phyloP scores from a whole-genome alignment of 2,329 filamentous ascomycete species.

The Exserohilum turcica region DNA sequence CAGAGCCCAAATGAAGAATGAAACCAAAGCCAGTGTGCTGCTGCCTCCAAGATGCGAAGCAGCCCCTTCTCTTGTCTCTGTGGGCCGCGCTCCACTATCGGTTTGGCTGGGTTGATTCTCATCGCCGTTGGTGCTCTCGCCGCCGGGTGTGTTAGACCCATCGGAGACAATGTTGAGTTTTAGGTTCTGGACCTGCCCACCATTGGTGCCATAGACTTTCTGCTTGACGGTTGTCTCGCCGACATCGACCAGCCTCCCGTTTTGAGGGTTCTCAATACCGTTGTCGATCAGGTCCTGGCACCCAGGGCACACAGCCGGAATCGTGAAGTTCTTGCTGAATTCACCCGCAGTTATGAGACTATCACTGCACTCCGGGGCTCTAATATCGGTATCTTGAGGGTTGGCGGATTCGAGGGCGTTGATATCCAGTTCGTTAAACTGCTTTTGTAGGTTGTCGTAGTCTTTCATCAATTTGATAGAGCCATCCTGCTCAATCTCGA shows the following conservation, averaged over 20 bases:
- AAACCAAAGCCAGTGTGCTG: conserved; percentile 1
- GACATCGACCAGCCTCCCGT: conserved; percentile 63
- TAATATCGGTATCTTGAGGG: conserved; percentile 59
- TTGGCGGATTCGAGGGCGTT: conserved; percentile 67
- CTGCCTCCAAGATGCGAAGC: conserved; percentile 3
- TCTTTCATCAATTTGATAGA: conserved; percentile 52
- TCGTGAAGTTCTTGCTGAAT: conserved; percentile 80
- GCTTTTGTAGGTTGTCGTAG: conserved; percentile 71
- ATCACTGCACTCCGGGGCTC: conserved; percentile 67
- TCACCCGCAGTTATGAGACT: conserved; percentile 67
- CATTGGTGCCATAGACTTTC: conserved; percentile 62
- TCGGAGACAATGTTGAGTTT: conserved; percentile 61
- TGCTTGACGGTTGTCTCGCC: conserved; percentile 61
- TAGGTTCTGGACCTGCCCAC: conserved; percentile 65
- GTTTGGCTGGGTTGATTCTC: conserved; percentile 10
- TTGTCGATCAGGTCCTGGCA: conserved; percentile 76
- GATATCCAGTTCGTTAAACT: conserved; percentile 78
- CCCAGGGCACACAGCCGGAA: conserved; percentile 70
- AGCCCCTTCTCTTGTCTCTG: conserved; percentile 23
- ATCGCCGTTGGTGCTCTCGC: conserved; percentile 38
- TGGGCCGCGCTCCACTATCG: conserved; percentile 21
- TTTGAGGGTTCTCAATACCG: conserved; percentile 69
- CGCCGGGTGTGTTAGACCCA: conserved; percentile 61
- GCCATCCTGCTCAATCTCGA: conserved; percentile 52
- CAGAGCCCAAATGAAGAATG: conserved; percentile 6